phyloP scores from a whole-genome alignment of 306 rosid genomes.

The Cicer judaicum region DNA sequence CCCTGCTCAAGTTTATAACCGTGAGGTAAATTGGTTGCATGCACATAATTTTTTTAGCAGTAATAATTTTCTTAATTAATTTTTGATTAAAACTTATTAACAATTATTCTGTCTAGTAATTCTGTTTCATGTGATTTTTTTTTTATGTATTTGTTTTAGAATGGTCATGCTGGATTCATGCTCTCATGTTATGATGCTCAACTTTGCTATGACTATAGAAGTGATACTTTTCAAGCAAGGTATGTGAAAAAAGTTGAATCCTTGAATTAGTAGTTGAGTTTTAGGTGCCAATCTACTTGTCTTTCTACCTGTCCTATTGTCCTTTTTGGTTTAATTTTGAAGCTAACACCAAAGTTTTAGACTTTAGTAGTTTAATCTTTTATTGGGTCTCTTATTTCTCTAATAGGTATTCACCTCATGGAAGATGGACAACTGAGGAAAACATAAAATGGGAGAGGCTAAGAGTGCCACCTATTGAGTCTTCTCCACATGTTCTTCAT shows the following conservation, averaged over 20 bases:
- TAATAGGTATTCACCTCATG: constrained; percentile 80
- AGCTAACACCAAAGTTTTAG: neutral
- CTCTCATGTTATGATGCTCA: constrained; percentile 95
- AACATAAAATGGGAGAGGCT: constrained; percentile 79
- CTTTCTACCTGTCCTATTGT: constrained; percentile 5
- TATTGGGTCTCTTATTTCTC: neutral
- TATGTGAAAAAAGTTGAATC: constrained; percentile 42
- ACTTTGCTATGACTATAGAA: constrained; percentile 65
- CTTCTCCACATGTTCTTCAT: constrained; percentile 70
- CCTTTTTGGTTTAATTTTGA: constrained; percentile 32
- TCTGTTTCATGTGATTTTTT: constrained; percentile 16
- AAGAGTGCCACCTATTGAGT: constrained; percentile 73
- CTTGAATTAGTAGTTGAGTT: constrained; percentile 20
- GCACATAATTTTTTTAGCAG: constrained; percentile 1
- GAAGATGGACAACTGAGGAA: constrained; percentile 80
- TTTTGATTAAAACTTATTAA: neutral
- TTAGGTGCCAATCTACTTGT: constrained; percentile 28
- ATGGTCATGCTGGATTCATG: constrained; percentile 90
- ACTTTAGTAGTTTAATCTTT: neutral
- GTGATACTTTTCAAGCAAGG: constrained; percentile 87
- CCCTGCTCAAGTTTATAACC: constrained; percentile 95
- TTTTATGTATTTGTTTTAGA: constrained; percentile 54
- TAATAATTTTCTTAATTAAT: constrained; percentile 8
- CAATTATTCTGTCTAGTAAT: neutral
- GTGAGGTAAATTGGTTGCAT: constrained; percentile 72